Percentiles rank a stretch among this genome's conserved stretches.
phyloP scores from a whole-genome alignment of 2,329 filamentous ascomycete species.

The Reticulascus tulasneorum region DNA sequence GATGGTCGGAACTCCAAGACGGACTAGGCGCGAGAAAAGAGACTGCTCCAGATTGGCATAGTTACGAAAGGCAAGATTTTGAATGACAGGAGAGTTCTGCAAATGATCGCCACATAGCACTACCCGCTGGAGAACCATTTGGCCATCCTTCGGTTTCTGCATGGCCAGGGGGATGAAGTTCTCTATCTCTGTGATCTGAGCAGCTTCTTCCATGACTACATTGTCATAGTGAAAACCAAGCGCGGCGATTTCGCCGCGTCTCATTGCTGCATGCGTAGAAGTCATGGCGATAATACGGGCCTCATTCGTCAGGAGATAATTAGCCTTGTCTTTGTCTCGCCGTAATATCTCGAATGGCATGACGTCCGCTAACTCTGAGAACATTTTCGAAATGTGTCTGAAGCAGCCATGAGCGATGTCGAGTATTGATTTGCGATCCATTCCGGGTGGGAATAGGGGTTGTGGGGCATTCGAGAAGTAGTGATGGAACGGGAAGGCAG shows the following conservation, averaged over 20 bases:
- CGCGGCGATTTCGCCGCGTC: slow-evolving; percentile 80
- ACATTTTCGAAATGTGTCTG: slow-evolving; percentile 83
- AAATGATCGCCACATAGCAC: slow-evolving; percentile 93
- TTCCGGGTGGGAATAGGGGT: slow-evolving; percentile 69
- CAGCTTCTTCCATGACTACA: slow-evolving; percentile 96
- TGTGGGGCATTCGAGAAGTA: slow-evolving; percentile 89
- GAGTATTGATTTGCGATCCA: slow-evolving; percentile 61
- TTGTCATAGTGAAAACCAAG: slow-evolving; percentile 98
- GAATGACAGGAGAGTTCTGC: slow-evolving; percentile 93
- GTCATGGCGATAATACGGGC: slow-evolving; percentile 99
- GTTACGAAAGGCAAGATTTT: slow-evolving; percentile 88
- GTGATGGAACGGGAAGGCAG: slow-evolving; percentile 78
- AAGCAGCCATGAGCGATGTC: slow-evolving; percentile 84
- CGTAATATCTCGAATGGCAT: slow-evolving; percentile 92
- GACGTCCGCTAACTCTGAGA: slow-evolving; percentile 87
- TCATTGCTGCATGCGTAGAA: slow-evolving; percentile 94
- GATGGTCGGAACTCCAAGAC: slow-evolving; percentile 87
- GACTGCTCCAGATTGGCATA: slow-evolving; percentile 97
- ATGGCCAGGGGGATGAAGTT: slow-evolving; percentile 94
- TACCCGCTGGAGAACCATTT: slow-evolving; percentile 76
- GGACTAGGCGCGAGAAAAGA: slow-evolving; percentile 84
- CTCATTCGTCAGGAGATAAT: slow-evolving; percentile 91
- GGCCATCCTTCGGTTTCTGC: slow-evolving; percentile 71
- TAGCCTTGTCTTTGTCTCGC: slow-evolving; percentile 85
- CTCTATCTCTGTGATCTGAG: slow-evolving; percentile 95